Evolutionary conservation across 805 yeast species (phyloP), one percentile per base, ranked within the genome.

Genomic region (Lachancea lanzarotensis): DNA sequence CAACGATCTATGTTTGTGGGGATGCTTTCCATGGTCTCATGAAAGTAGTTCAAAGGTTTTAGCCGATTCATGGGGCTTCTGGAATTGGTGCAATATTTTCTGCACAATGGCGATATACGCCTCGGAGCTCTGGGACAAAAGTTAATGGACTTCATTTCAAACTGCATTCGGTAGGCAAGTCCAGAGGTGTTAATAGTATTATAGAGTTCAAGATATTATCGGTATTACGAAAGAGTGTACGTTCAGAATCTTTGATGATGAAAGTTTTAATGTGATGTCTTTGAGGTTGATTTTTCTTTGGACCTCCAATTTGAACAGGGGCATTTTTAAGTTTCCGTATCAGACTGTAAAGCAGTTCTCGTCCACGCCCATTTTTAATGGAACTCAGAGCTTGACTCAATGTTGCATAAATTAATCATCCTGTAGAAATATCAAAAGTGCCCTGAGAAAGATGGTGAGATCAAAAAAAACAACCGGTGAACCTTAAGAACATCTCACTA

Each of bases 41-140:
- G 25, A 37, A 39, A 49, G 40, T 13, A 48, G 43, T 15, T 43
- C 52, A 15, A 60, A 52, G 36, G 48, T 70, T 2, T 52, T 65
- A 42, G 70, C 76, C 36, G 74, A 81, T 60, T 83, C 96, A n/a
- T 84, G 95, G 87, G 89, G 88, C 56, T 85, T 93, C 61, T 91
- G 98, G 98, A 87, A 90, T 56, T 91, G 98, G 98, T 77, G 86
- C 47, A 91, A 91, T 61, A 85, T 91, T 71, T 80, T 83, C 52
- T 75, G 83, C 43, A 84, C 95, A 10, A 68, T 93, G 45, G 69
- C 79, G n/a, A 70, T 93, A 22, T 91, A 91, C 64, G 81, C 83
- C 26, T 71, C 84, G 38, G 98, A 91, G 66, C 70, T 91, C 48
- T 65, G 80, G 16, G 62, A 66, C 17, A 67, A 61, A 20, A 57